These are phyloP conservation scores for Boletus tomentosulus DNA, from an alignment of 768 basidiomycete genomes.

Conservation along the genomic window DNA sequence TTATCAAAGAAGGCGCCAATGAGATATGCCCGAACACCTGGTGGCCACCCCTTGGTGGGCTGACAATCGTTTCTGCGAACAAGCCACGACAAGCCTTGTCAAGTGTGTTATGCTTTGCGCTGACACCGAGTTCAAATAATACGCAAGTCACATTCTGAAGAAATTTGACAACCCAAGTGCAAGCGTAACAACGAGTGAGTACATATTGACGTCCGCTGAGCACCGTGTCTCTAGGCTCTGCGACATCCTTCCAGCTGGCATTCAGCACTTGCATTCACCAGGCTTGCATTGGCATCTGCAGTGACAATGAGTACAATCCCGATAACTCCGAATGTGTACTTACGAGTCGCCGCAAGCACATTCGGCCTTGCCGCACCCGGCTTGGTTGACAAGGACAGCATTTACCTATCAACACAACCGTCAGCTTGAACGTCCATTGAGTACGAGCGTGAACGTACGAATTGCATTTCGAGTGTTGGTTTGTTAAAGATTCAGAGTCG, in stretches of 20 bases:
- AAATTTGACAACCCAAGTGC: not conserved
- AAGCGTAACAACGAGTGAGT: not conserved
- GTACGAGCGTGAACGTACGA: slow-evolving; percentile 2
- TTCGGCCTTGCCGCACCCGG: slow-evolving; percentile 1
- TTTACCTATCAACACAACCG: slow-evolving; percentile 1
- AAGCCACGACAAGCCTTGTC: too few relatives aligned
- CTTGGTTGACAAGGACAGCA: slow-evolving; percentile 15
- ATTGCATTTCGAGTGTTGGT: slow-evolving; percentile 10
- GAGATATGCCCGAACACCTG: too few relatives aligned
- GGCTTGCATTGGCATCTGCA: slow-evolving; percentile 16
- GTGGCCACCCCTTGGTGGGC: too few relatives aligned
- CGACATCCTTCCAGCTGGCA: not conserved
- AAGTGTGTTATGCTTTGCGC: too few relatives aligned
- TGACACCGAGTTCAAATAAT: too few relatives aligned
- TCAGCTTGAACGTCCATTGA: not conserved
- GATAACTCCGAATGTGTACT: not conserved
- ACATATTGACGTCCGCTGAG: not conserved
- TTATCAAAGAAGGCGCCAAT: too few relatives aligned
- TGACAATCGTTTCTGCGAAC: too few relatives aligned
- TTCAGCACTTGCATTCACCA: slow-evolving; percentile 12
- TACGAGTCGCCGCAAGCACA: slow-evolving; percentile 14
- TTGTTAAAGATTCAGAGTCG: not conserved
- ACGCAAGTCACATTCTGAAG: not conserved
- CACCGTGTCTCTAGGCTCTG: not conserved
- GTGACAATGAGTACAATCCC: not conserved